Evolutionary conservation across 2,329 filamentous ascomycete genomes (phyloP).

Genomic region (Pseudogymnoascus sp.): DNA sequence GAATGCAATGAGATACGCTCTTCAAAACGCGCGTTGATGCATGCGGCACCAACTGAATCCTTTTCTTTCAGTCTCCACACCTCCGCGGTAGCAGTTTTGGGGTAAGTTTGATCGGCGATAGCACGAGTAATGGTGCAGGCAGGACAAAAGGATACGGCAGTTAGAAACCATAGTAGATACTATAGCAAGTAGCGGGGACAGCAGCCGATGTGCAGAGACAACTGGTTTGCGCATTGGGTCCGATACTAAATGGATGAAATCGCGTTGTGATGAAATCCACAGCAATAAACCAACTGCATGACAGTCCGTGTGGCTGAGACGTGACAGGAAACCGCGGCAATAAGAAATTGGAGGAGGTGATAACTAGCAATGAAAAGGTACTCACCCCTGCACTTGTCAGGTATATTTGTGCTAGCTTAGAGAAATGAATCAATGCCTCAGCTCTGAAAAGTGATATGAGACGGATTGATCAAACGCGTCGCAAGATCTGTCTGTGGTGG

Average conservation of each 20-base stretch:
- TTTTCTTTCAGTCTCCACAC: background rate
- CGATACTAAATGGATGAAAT: background rate
- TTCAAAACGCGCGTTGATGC: background rate
- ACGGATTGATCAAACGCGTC: slow-evolving; percentile 3
- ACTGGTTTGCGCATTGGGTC: background rate
- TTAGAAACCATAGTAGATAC: background rate
- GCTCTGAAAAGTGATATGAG: background rate
- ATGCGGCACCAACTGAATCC: background rate
- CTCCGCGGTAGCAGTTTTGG: background rate
- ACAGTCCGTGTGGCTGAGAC: slow-evolving; percentile 9
- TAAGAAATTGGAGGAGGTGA: slow-evolving; percentile 6
- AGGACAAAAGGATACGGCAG: background rate
- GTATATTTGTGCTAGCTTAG: background rate
- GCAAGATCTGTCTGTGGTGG: background rate
- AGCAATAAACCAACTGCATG: slow-evolving; percentile 2
- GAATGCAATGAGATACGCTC: background rate
- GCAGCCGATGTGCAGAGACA: background rate
- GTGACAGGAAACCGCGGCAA: background rate
- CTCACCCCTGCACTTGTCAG: slow-evolving; percentile 5
- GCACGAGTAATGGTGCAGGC: background rate
- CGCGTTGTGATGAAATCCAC: slow-evolving; percentile 1
- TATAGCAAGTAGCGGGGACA: background rate
- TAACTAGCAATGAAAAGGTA: background rate
- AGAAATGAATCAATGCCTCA: background rate
- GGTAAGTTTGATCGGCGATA: background rate